phyloP scores from a whole-genome alignment of 2,329 filamentous ascomycete species.

The Apiospora malaysiana region DNA sequence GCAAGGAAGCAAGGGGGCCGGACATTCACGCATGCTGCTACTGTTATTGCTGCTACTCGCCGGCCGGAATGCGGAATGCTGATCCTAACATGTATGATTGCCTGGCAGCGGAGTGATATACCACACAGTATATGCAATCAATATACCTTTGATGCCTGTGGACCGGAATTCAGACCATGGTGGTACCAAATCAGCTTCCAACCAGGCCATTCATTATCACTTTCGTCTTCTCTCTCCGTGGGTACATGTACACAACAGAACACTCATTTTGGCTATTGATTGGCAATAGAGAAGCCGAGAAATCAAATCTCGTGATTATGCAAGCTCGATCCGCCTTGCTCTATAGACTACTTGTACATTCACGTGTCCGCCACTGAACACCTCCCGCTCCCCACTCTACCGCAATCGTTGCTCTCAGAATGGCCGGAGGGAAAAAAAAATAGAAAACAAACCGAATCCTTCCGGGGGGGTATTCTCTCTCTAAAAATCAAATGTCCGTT shows the following conservation, averaged over 20 bases:
- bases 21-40: too few relatives aligned
- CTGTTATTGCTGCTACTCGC: too few relatives aligned
- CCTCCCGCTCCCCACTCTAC: conserved; percentile 4
- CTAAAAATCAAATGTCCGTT: conserved; percentile 12
- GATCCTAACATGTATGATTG: too few relatives aligned
- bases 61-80: too few relatives aligned
- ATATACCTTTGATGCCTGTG: too few relatives aligned
- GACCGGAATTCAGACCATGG: too few relatives aligned
- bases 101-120: too few relatives aligned
- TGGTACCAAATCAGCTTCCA: too few relatives aligned
- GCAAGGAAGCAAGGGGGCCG: not conserved
- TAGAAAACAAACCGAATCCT: conserved; percentile 24
- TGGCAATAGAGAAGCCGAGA: not conserved
- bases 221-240: too few relatives aligned
- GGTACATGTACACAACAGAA: too few relatives aligned
- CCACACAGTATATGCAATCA: too few relatives aligned
- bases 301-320: not conserved
- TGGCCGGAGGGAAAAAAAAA: conserved; percentile 19
- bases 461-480: conserved; percentile 29
- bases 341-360: conserved; percentile 6
- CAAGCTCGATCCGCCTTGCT: not conserved
- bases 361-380: not conserved
- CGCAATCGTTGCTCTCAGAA: not conserved
- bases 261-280: not conserved
- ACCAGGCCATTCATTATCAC: too few relatives aligned